These are phyloP conservation scores for Phanerodontia chrysosporium DNA, from an alignment of 768 basidiomycete genomes.

Conservation along the genomic window DNA sequence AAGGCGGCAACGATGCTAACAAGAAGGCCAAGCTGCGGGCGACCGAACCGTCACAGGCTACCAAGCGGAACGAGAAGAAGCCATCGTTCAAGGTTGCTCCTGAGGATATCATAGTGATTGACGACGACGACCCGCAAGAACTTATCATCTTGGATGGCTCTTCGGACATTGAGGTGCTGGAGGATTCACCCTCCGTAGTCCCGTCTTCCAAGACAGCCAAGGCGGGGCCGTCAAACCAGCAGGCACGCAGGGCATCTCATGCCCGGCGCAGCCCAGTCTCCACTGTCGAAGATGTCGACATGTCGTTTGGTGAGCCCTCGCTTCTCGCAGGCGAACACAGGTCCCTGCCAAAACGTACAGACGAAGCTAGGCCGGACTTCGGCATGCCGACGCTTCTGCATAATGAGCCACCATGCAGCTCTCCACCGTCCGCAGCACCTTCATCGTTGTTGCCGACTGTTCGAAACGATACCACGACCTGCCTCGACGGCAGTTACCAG, in stretches of 20 bases:
- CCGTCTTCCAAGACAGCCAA: not conserved
- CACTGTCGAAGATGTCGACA: not conserved
- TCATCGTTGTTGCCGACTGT: not conserved
- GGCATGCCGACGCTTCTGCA: constrained; percentile 2
- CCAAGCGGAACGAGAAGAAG: not conserved
- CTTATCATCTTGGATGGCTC: not conserved
- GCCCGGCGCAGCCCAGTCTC: not conserved
- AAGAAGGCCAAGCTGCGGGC: constrained; percentile 16
- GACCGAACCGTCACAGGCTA: not conserved
- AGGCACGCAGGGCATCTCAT: not conserved
- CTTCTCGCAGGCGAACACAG: not conserved
- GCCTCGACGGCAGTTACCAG: not conserved
- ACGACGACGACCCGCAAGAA: constrained; percentile 19
- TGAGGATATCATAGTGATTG: constrained; percentile 28
- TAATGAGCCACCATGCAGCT: not conserved
- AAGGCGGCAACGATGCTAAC: not conserved
- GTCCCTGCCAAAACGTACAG: not conserved
- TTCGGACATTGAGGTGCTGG: constrained; percentile 18
- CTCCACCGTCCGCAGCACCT: not conserved
- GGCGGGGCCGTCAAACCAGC: not conserved
- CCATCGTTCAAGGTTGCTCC: constrained; percentile 5
- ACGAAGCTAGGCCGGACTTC: not conserved
- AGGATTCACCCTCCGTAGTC: not conserved
- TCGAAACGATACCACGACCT: not conserved
- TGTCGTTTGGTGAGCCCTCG: constrained; percentile 3